These are phyloP conservation scores for Penicillium nordicum DNA, from an alignment of 2,329 filamentous ascomycete species.

Conservation along the genomic window DNA sequence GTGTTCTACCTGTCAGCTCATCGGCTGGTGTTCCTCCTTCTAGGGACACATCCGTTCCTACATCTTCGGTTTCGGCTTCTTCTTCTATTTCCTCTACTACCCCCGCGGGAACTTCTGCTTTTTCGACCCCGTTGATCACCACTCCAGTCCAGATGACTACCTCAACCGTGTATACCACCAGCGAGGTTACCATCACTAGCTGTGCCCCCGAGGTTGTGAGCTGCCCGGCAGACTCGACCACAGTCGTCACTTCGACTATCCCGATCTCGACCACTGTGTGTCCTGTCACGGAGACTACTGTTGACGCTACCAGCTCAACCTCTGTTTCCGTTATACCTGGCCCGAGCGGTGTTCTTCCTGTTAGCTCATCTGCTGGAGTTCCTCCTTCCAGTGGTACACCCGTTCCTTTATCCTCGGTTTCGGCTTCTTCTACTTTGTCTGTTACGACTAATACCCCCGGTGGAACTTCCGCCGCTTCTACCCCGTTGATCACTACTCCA, in stretches of 20 bases:
- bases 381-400: no score
- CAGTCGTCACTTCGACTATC: conserved; percentile 53
- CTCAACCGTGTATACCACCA: conserved; percentile 38
- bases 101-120: background rate
- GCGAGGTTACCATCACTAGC: conserved; percentile 38
- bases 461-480: no score
- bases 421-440: no score
- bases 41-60: background rate
- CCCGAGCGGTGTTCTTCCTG: background rate
- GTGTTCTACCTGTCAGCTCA: background rate
- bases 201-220: conserved; percentile 41
- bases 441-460: background rate
- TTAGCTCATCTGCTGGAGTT: background rate
- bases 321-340: no score
- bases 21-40: background rate
- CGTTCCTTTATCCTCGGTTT: no score
- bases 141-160: conserved; percentile 24
- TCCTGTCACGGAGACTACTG: conserved; percentile 41
- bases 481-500: background rate
- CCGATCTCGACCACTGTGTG: conserved; percentile 60
- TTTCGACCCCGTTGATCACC: background rate
- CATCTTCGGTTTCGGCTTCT: background rate
- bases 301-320: no score
- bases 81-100: background rate
- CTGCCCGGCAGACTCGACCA: conserved; percentile 52